These are phyloP conservation scores for Berkeleyomyces rouxiae DNA, from an alignment of 2,329 filamentous ascomycete genomes.

Conservation along the genomic window DNA sequence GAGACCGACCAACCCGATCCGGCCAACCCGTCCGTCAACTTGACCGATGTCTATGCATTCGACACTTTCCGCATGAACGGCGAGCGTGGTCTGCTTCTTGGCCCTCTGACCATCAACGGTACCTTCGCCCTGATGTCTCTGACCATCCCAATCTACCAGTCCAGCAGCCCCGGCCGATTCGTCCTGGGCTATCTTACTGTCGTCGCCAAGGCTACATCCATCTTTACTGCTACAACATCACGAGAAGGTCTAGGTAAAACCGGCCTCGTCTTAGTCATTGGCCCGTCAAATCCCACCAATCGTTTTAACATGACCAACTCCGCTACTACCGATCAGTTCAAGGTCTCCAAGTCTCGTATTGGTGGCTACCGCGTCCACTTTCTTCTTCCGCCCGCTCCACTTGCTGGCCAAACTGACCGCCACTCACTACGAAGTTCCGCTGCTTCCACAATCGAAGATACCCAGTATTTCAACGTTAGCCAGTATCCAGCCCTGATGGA, in stretches of 20 bases:
- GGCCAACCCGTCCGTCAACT: constrained; percentile 25
- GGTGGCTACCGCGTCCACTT: constrained; percentile 31
- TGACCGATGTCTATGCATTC: constrained; percentile 20
- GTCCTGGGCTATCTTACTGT: constrained; percentile 74
- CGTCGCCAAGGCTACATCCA: constrained; percentile 48
- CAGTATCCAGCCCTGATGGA: constrained; percentile 46
- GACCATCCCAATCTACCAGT: constrained; percentile 53
- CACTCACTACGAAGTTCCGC: constrained; percentile 28
- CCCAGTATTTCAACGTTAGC: constrained; percentile 36
- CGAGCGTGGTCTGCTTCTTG: constrained; percentile 50
- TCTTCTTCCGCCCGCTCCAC: constrained; percentile 37
- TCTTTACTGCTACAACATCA: constrained; percentile 45
- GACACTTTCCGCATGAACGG: constrained; percentile 34
- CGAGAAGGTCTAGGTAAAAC: constrained; percentile 53
- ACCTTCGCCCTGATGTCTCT: constrained; percentile 64
- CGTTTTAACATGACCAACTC: constrained; percentile 39
- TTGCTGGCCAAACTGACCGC: constrained; percentile 27
- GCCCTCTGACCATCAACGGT: constrained; percentile 56
- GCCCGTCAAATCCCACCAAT: constrained; percentile 50
- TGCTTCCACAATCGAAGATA: constrained; percentile 8
- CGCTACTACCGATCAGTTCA: constrained; percentile 25
- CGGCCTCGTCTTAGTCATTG: constrained; percentile 54
- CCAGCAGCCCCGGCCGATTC: constrained; percentile 7
- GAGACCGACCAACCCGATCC: constrained; percentile 27
- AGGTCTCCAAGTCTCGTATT: constrained; percentile 14